These are phyloP conservation scores for Brassica napus DNA, from an alignment of 345 rosid species.

Conservation along the genomic window Da-Ae NC_063448.1:29357001-29357500, in stretches of 20 bases:
- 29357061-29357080: background rate
- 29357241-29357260: background rate
- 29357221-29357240: background rate
- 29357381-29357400: slow-evolving; percentile 25
- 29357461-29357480: background rate
- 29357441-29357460: slow-evolving; percentile 37
- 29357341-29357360: background rate
- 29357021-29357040: background rate
- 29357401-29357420: slow-evolving; percentile 53
- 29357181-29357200: background rate
- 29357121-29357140: no score
- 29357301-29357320: background rate
- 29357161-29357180: background rate
- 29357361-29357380: background rate
- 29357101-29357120: background rate
- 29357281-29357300: background rate
- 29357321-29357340: background rate
- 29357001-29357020: slow-evolving; percentile 53
- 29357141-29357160: no score
- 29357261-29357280: background rate
- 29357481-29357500: background rate
- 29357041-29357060: background rate
- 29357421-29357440: slow-evolving; percentile 38
- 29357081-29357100: background rate
- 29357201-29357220: background rate